phyloP scores from a whole-genome alignment of 352 stramenopile genomes.

The Globisporangium radiosum region DNA sequence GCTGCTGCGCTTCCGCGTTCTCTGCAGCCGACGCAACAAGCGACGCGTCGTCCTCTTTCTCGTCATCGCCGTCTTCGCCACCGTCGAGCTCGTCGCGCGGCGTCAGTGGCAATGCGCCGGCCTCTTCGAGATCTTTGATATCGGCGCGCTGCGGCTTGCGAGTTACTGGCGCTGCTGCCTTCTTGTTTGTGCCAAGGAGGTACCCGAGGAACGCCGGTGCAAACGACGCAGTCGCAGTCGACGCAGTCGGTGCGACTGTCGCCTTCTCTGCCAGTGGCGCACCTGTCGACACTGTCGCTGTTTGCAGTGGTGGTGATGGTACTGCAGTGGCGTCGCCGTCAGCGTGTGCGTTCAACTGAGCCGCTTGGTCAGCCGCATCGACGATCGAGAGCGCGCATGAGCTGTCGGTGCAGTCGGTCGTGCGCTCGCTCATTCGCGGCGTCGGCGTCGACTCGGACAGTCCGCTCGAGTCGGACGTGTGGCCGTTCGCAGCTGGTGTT shows the following conservation, averaged over 20 bases:
- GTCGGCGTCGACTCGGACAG: conserved; percentile 6
- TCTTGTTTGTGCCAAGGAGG: conserved; percentile 9
- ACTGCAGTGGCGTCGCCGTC: background rate
- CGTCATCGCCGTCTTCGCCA: conserved; percentile 38
- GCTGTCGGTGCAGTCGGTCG: conserved; percentile 9
- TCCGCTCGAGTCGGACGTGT: conserved; percentile 11
- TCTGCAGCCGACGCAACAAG: conserved; percentile 2
- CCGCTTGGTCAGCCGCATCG: background rate
- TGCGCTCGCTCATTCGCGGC: conserved; percentile 6
- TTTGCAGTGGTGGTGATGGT: background rate
- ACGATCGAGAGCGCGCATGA: conserved; percentile 9
- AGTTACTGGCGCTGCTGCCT: background rate
- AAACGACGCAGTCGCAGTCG: conserved; percentile 4
- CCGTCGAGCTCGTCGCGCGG: conserved; percentile 26
- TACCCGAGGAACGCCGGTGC: conserved; percentile 9
- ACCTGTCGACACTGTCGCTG: background rate
- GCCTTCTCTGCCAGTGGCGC: background rate
- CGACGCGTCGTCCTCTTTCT: conserved; percentile 20
- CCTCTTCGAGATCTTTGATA: conserved; percentile 7
- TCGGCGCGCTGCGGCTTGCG: conserved; percentile 1
- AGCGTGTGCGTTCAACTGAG: background rate
- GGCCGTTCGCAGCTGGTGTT: background rate
- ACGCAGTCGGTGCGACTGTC: background rate
- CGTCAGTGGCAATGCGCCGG: conserved; percentile 7
- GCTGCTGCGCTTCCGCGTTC: conserved; percentile 14